Evolutionary conservation across 73 alveolate species (phyloP).

Genomic region (Tetrahymena borealis): DNA sequence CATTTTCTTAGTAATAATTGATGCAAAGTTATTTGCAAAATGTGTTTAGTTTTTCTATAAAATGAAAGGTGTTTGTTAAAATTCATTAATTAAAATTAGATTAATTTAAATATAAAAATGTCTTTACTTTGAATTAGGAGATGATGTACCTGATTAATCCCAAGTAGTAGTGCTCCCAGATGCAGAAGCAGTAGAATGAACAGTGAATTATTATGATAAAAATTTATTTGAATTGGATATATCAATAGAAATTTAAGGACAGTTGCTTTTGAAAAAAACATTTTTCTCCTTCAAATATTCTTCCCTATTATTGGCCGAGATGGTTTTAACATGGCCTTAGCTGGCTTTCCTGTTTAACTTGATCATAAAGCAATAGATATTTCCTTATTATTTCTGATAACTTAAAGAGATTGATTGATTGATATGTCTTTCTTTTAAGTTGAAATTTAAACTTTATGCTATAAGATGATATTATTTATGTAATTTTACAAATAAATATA

Average conservation of each 20-base stretch:
- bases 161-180: not conserved
- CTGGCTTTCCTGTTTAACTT: not conserved
- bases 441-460: not conserved
- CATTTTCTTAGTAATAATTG: too few relatives aligned
- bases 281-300: not conserved
- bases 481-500: not conserved
- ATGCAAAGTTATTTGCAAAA: too few relatives aligned
- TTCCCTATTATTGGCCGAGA: not conserved
- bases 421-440: not conserved
- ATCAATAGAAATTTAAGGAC: not conserved
- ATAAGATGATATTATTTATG: not conserved
- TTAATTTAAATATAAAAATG: not conserved
- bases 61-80: too few relatives aligned
- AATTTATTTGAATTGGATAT: not conserved
- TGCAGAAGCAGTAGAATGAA: not conserved
- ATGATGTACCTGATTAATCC: not conserved
- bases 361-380: not conserved
- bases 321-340: not conserved
- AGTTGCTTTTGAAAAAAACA: not conserved
- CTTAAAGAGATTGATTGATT: too few relatives aligned
- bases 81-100: too few relatives aligned
- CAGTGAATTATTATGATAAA: not conserved
- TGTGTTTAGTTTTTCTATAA: too few relatives aligned
- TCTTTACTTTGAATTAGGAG: not conserved
- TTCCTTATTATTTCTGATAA: too few relatives aligned